Evolutionary conservation across 352 stramenopile genomes (phyloP).

Genomic region (Pythium scleroteichum): DNA sequence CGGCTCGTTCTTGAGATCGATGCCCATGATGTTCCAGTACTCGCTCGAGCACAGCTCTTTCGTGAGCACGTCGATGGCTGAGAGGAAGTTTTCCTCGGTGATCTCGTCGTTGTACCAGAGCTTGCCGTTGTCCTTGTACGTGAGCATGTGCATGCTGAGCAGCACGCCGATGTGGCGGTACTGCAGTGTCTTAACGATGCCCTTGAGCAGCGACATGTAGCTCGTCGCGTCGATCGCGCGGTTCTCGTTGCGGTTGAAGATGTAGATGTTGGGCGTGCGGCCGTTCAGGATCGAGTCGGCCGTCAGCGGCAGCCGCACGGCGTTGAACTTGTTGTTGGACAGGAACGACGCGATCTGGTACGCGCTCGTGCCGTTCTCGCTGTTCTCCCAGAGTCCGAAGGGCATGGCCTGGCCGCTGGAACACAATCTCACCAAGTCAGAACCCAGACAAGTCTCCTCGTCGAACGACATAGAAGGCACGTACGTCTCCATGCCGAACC

Average conservation of each 20-base stretch:
- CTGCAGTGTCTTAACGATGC: constrained; percentile 39
- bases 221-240: constrained; percentile 43
- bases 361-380: constrained; percentile 55
- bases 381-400: constrained; percentile 65
- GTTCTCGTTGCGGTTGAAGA: constrained; percentile 55
- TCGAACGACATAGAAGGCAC: constrained; percentile 5
- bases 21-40: constrained; percentile 76
- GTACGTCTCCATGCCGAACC: constrained; percentile 75
- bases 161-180: constrained; percentile 49
- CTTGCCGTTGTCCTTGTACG: constrained; percentile 28
- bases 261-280: constrained; percentile 29
- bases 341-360: constrained; percentile 74
- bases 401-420: constrained; percentile 43
- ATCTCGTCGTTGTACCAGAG: constrained; percentile 36
- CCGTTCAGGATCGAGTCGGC: constrained; percentile 57
- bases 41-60: constrained; percentile 47
- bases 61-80: constrained; percentile 39
- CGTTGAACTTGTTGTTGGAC: constrained; percentile 77
- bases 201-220: constrained; percentile 46
- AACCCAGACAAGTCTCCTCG: not conserved
- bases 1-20: constrained; percentile 75
- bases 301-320: constrained; percentile 68
- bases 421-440: not conserved
- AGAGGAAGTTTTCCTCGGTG: constrained; percentile 22
- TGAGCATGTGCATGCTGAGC: constrained; percentile 45